phyloP scores from a whole-genome alignment of 768 basidiomycete species.

The Gloeopeniophorella convolvens region DNA sequence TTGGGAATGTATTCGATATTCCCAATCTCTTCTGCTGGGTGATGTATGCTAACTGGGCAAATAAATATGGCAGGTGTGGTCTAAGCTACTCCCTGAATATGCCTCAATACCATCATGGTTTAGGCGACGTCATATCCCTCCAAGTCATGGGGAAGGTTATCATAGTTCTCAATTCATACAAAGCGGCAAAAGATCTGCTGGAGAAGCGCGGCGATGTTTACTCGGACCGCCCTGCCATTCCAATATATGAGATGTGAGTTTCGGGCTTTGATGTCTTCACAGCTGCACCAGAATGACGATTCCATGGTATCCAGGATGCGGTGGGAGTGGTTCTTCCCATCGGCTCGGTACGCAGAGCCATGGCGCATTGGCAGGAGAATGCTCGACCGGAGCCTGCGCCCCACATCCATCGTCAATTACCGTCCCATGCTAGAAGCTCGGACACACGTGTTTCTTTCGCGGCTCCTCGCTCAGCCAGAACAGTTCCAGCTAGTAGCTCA shows the following conservation, averaged over 20 bases:
- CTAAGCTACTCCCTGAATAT: background rate
- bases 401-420: background rate
- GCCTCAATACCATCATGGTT: background rate
- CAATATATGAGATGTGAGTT: background rate
- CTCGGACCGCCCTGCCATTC: background rate
- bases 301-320: background rate
- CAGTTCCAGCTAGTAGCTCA: background rate
- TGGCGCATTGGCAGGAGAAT: background rate
- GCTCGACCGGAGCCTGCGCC: background rate
- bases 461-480: background rate
- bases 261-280: background rate
- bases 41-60: background rate
- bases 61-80: background rate
- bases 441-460: background rate
- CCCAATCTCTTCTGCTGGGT: background rate
- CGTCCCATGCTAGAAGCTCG: background rate
- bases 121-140: constrained; percentile 11
- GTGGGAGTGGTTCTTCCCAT: background rate
- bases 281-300: background rate
- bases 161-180: constrained; percentile 41
- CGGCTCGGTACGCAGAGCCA: background rate
- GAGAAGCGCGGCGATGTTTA: background rate
- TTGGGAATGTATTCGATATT: background rate
- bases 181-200: constrained; percentile 33
- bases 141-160: constrained; percentile 39